Evolutionary conservation across 2,329 filamentous ascomycete genomes (phyloP), one percentile per base, ranked within the genome.

Genomic region (Pseudopyricularia javanii): DNA sequence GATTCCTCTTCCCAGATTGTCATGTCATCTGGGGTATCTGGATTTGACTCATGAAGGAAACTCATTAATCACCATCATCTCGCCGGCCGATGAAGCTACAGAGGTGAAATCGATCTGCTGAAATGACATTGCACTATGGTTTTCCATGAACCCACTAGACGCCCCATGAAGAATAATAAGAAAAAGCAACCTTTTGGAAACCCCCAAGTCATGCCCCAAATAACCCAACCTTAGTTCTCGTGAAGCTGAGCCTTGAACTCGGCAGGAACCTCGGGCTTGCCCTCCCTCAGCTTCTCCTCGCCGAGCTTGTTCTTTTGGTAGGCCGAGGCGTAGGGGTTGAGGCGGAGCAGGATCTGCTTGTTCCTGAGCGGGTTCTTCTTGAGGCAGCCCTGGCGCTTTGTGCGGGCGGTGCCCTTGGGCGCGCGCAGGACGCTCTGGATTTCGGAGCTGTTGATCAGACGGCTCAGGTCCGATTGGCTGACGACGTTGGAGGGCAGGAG

Each of bases 291-390:
- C 73, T 82, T 79, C 74, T 82, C 74, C 73, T 85, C 79, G 61
- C 88, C 88, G 55, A 93, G 72, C 75, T 89, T 86, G 67, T 89
- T 82, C 81, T 94, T 88, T 64, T 84, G 78, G 76, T 94, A 98
- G 59, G 88, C 84, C 64, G 85, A 79, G 63, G 93, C 91, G 76
- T 98, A 98, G 59, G 93, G 93, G 86, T 98, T 98, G 73, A 98
- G 87, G 67, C 93, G 87, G 70, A 98, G 87, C 75, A 96, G 83
- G 63, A 98, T 86, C 82, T 97, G 93, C 84, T 90, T 95, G 87
- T 98, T 98, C 76, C 80, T 81, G 64, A 98, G 90, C 68, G 93
- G 93, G 83, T 98, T 98, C 91, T 97, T 97, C 90, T 98, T 98
- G 83, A 96, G 91, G 63, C 95, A 89, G 68, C 80, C 76, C 63